Evolutionary conservation across 2,329 filamentous ascomycete genomes (phyloP).

Genomic region (Hypomyces perniciosus): DNA sequence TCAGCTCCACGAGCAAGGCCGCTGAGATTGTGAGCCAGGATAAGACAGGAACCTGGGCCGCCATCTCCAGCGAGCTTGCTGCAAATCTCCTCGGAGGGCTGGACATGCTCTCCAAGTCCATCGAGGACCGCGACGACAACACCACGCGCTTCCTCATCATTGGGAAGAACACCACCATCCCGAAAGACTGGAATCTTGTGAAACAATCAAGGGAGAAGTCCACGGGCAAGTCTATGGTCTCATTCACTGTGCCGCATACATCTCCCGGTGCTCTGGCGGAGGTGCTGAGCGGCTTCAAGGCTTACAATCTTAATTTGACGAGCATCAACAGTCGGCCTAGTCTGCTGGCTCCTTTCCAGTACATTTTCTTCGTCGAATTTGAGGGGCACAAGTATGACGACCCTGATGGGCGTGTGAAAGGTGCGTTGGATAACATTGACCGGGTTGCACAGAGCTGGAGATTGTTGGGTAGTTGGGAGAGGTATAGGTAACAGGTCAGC

Average conservation of each 20-base stretch:
- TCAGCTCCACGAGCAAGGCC: slow-evolving; percentile 77
- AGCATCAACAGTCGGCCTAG: slow-evolving; percentile 86
- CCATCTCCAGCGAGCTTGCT: slow-evolving; percentile 71
- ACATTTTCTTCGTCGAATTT: slow-evolving; percentile 93
- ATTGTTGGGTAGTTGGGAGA: slow-evolving; percentile 65
- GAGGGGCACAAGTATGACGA: slow-evolving; percentile 52
- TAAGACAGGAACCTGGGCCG: slow-evolving; percentile 57
- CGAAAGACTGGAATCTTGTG: slow-evolving; percentile 21
- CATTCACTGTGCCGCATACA: slow-evolving; percentile 75
- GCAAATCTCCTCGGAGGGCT: slow-evolving; percentile 62
- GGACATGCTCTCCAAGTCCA: slow-evolving; percentile 60
- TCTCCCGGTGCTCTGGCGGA: slow-evolving; percentile 77
- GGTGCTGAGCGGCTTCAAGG: slow-evolving; percentile 72
- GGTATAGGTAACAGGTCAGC: slow-evolving; percentile 21
- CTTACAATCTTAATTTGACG: slow-evolving; percentile 71
- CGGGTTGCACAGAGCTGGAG: slow-evolving; percentile 55
- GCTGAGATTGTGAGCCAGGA: slow-evolving; percentile 68
- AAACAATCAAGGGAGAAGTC: slow-evolving; percentile 21
- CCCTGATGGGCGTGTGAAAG: slow-evolving; percentile 51
- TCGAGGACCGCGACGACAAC: slow-evolving; percentile 71
- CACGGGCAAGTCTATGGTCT: slow-evolving; percentile 65
- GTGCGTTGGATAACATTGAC: slow-evolving; percentile 53
- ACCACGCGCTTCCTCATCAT: slow-evolving; percentile 74
- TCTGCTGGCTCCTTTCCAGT: slow-evolving; percentile 70
- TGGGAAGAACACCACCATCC: slow-evolving; percentile 27